Evolutionary conservation across 139 green algal genomes (phyloP).

Genomic region (Chlamydomonas applanata): DNA sequence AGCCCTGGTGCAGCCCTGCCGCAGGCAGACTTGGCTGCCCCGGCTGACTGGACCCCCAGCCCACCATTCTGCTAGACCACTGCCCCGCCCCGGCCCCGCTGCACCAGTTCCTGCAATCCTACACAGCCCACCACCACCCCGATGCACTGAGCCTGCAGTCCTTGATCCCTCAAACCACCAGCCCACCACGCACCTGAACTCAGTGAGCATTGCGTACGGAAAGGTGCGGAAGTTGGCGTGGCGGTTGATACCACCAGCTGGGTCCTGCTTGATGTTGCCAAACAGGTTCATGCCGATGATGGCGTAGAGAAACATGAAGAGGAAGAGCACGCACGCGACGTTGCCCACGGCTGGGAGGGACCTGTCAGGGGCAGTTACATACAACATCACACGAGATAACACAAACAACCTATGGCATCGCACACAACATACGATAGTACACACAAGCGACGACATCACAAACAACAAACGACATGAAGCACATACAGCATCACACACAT

Average conservation of each 20-base stretch:
- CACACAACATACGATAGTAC: background rate
- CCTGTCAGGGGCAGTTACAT: background rate
- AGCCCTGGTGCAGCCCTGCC: too few relatives aligned
- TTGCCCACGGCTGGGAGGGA: constrained; percentile 56
- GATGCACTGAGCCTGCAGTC: background rate
- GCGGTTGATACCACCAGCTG: constrained; percentile 9
- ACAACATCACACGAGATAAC: background rate
- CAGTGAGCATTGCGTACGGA: constrained; percentile 49
- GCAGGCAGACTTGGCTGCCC: too few relatives aligned
- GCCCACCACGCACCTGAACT: constrained; percentile 46
- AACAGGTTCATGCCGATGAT: constrained; percentile 85
- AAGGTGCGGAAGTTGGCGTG: constrained; percentile 77
- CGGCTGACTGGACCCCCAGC: too few relatives aligned
- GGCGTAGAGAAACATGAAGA: constrained; percentile 76
- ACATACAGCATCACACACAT: too few relatives aligned
- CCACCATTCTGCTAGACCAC: too few relatives aligned
- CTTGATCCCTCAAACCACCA: background rate
- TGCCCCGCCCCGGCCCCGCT: too few relatives aligned
- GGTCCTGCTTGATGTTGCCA: constrained; percentile 48
- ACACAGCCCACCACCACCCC: background rate
- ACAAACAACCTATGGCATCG: background rate
- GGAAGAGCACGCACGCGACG: constrained; percentile 39
- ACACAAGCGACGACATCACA: too few relatives aligned
- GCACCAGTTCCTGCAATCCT: background rate
- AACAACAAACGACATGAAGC: too few relatives aligned